Evolutionary conservation across 768 basidiomycete genomes (phyloP), one percentile per base, ranked within the genome.

Genomic region (Hericium rajendrae): DNA sequence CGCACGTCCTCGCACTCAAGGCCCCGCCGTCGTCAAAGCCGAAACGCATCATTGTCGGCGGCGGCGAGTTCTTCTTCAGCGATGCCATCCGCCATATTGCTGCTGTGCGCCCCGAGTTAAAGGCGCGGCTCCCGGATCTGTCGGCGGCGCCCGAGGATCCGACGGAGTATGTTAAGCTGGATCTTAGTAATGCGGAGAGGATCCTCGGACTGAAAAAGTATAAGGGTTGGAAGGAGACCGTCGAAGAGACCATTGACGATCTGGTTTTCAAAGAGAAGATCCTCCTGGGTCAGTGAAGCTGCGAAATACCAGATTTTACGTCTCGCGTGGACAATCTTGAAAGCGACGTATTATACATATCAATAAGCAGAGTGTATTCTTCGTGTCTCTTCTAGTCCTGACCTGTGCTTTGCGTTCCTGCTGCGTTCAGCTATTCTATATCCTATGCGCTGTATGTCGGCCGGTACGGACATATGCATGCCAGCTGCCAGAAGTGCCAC

Each of bases 71-170:
- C 53, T 15, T 22, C 10, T 43, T 32, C 18, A 46, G 12, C n/a
- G 32, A 54, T 10, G 53, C 53, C 10, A 40, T 54, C 15, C 22
- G 18, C 22, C 53, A 43, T 13, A 39, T 54, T 15, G 12, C 6
- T 16, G 11, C 24, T 18, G 53, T 43, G 40, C 39, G 53, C 12
- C 53, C 53, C 1, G 32, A 46, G 40, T 11, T 54, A 20, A 41
- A 13, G 22, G 22, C 8, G n/a, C 22, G 39, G 24, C 53, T 54
- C 15, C 53, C 53, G 32, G 41, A 22, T 38, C 11, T 54, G 32
- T 18, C 54, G 49, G 58, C 53, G 12, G 52, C 18, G 6, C 26
- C 26, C 28, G 6, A 51, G 62, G 28, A 60, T 64, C n/a, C 59
- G 53, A 20, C 50, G 38, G 6, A 40, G 53, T 11, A 55, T 53